Base-by-base conservation (phyloP, 164 flowering plant species). In the Platanus orientalis region DNA sequence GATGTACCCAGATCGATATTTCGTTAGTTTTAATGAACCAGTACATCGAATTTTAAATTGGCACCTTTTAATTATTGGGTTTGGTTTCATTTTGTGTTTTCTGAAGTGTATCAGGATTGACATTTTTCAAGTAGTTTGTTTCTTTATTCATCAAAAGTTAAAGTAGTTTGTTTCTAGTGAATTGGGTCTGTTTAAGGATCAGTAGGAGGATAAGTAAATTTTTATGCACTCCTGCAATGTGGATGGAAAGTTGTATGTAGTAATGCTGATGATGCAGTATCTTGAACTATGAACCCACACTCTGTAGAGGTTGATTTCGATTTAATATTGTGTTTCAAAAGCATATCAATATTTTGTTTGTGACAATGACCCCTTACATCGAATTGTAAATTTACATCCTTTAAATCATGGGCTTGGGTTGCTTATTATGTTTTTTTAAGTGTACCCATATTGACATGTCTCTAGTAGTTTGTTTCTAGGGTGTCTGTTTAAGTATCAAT, bases 1-100 rank as follows among this genome's bases (percentile, higher is more conserved):
- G 55, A 49, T 24, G 11, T 57, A 23, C 61, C 44, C 54, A 56
- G 54, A 47, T 64, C 24, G 54, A 29, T 56, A 16, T 47, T 55
- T 49, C 7, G 36, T 9, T 23, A 20, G 24, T 49, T 6, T 6
- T 9, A 49, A 49, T 20, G 7, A 49, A 12, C 25, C 49, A 45
- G 20, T 45, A 45, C 49, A 16, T n/a, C 25, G 24, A 49, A 49
- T 7, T 49, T 24, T 26, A 25, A 7, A 23, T 23, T 52, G 10
- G 24, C 29, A 7, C 11, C 29, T 13, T 51, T 17, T 52, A 52
- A 25, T 52, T 10, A 1, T 42, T 42, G 47, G 3, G 2, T 48
- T 48, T 17, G 21, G 6, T 48, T 48, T 48, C 23, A 17, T 2
- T 17, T 19, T 4, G 6, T 48, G 13, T 10, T 34, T 34, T 34